phyloP scores from a whole-genome alignment of 768 basidiomycete species.

The Sarcodon aspratus region DNA sequence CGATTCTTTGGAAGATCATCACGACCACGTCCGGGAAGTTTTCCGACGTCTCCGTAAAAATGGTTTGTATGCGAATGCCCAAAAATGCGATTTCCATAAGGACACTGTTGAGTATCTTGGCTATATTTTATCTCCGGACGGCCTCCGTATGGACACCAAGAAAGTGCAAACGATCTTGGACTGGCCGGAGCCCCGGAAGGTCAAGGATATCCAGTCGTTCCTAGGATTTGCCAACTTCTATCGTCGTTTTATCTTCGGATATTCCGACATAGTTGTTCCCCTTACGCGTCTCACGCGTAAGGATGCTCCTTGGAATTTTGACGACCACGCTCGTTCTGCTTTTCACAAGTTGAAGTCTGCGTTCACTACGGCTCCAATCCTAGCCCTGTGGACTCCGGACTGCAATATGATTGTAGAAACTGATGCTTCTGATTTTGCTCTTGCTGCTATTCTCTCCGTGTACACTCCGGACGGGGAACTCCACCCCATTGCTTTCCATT shows the following conservation, averaged over 20 bases:
- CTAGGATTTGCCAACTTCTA: constrained; percentile 24
- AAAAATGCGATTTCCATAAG: too few species aligned
- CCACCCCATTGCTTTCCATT: constrained; percentile 22
- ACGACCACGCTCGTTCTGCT: constrained; percentile 4
- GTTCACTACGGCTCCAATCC: constrained; percentile 10
- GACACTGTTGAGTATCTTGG: too few species aligned
- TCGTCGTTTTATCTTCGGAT: constrained; percentile 19
- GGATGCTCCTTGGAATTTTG: constrained; percentile 10
- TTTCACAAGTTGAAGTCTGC: constrained; percentile 19
- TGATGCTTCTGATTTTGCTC: constrained; percentile 13
- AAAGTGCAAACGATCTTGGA: constrained; percentile 24
- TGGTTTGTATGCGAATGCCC: too few species aligned
- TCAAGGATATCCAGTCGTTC: constrained; percentile 19
- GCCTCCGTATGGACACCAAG: too few species aligned
- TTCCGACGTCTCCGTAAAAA: too few species aligned
- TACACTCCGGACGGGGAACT: constrained; percentile 8
- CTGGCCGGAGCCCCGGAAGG: constrained; percentile 17
- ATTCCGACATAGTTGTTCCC: constrained; percentile 20
- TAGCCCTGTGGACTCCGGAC: constrained; percentile 9
- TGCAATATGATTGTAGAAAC: constrained; percentile 7
- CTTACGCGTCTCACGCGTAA: constrained; percentile 19
- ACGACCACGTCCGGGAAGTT: too few species aligned
- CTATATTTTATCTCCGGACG: too few species aligned
- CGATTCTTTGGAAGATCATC: too few species aligned
- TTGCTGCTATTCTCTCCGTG: constrained; percentile 14